Base-by-base conservation (phyloP, 2,329 filamentous ascomycete species). In the Botrytis pseudocinerea region DNA sequence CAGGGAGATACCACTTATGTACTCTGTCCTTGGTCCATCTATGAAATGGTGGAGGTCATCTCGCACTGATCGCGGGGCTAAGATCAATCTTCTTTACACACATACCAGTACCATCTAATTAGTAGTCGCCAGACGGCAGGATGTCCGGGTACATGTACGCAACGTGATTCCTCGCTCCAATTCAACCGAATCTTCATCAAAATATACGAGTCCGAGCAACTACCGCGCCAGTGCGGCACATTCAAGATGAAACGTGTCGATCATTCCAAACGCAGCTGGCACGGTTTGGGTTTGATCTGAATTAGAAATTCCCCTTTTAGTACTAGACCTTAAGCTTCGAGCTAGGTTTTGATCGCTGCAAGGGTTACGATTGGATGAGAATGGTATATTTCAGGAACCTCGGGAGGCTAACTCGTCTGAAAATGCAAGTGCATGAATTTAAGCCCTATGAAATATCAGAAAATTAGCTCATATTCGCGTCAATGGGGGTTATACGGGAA, bases 361-460 rank as follows among this genome's bases (percentile, higher is more conserved):
- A 22, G 25, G 35, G 12, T 14, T 61, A 35, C 35, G 35, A 61
- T 61, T 61, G 59, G 35, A 40, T 25, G 4, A n/a, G 7, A 6
- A 22, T 61, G 22, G 22, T 61, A 40, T 61, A 61, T 61, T 61
- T 40, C 10, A 12, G 22, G 35, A 40, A n/a, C 2, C 10, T 25
- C 14, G 25, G 14, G 12, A n/a, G 8, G 25, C 12, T 40, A 40
- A 40, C 22, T 40, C 59, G 59, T 61, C 59, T 61, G 59, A 61
- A 60, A 61, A n/a, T 40, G 25, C 42, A 35, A 48, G 40, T 46
- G 62, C 62, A 64, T 64, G 40, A 64, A 35, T 32, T 57, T 38
- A 40, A 40, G 59, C 35, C 59, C 35, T 61, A 61, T 35, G 14
- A 25, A 61, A 40, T 48, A 48, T 22, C 42, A 28, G 42, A 16